These are phyloP conservation scores for Acacia melanoxylon DNA, from an alignment of 306 rosid species.

Conservation along the genomic window DNA sequence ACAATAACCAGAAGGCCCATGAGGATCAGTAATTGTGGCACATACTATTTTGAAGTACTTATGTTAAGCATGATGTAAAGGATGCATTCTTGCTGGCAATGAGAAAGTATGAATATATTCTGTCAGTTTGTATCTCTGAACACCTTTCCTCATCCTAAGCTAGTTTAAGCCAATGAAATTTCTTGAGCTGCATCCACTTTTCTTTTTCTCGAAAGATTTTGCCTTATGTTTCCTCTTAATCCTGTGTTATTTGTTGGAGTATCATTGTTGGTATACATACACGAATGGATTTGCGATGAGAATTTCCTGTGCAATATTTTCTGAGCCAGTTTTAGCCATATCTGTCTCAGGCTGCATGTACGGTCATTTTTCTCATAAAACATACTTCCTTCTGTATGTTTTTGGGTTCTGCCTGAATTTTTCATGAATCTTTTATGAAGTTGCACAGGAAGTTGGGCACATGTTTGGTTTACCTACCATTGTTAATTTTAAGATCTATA, in stretches of 20 bases:
- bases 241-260: neutral
- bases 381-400: neutral
- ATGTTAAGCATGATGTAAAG: slow-evolving; percentile 14
- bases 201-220: neutral
- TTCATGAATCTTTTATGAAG: neutral
- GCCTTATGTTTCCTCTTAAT: neutral
- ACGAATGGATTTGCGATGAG: neutral
- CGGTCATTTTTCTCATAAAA: neutral
- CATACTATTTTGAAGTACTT: slow-evolving; percentile 14
- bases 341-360: neutral
- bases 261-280: neutral
- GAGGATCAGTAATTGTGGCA: slow-evolving; percentile 12
- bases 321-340: neutral
- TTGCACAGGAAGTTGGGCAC: neutral
- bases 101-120: neutral
- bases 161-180: neutral
- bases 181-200: neutral
- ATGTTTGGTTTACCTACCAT: neutral
- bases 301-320: neutral
- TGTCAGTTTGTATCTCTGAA: neutral
- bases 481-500: neutral
- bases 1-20: neutral
- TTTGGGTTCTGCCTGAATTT: neutral
- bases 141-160: neutral
- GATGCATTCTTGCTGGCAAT: slow-evolving; percentile 12